Evolutionary conservation across 2,329 filamentous ascomycete species (phyloP).

Genomic region (Aspergillus brunneoviolaceus): DNA sequence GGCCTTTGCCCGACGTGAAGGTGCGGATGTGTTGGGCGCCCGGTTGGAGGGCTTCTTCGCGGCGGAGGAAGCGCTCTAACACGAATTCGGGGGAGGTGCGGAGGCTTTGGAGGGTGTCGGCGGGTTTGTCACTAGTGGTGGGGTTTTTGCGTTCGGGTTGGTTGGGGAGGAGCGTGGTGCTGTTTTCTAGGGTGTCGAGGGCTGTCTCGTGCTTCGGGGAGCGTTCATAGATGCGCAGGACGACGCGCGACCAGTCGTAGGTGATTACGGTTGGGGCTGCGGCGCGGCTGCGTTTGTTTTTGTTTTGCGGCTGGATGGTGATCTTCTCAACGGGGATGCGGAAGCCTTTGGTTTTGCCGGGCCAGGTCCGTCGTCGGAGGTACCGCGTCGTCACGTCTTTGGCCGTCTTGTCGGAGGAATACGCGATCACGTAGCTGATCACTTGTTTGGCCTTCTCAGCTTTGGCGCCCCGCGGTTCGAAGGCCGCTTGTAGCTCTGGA

Average conservation of each 20-base stretch:
- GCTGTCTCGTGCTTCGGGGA: constrained; percentile 58
- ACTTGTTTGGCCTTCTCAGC: constrained; percentile 86
- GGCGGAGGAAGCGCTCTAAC: constrained; percentile 79
- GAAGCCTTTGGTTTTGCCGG: constrained; percentile 84
- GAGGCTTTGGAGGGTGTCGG: constrained; percentile 83
- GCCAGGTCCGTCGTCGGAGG: constrained; percentile 74
- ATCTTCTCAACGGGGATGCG: constrained; percentile 78
- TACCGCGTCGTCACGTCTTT: constrained; percentile 96
- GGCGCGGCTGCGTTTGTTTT: constrained; percentile 62
- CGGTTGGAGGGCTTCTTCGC: constrained; percentile 82
- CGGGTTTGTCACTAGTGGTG: constrained; percentile 46
- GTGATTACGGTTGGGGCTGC: background rate
- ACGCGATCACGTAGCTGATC: constrained; percentile 83
- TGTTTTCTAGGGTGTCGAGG: constrained; percentile 76
- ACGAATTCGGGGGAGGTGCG: constrained; percentile 84
- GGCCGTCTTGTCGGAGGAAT: constrained; percentile 78
- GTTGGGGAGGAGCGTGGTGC: constrained; percentile 70
- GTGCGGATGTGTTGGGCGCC: constrained; percentile 67
- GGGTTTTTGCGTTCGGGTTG: constrained; percentile 63
- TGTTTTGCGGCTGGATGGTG: constrained; percentile 70
- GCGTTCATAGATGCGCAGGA: constrained; percentile 71
- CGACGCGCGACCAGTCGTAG: constrained; percentile 83
- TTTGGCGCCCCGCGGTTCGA: constrained; percentile 79
- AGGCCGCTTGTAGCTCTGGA: constrained; percentile 67
- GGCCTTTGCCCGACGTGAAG: constrained; percentile 74